Evolutionary conservation across 805 yeast species (phyloP), one percentile per base, ranked within the genome.

Genomic region (Sugiyamaella smithiae): DNA sequence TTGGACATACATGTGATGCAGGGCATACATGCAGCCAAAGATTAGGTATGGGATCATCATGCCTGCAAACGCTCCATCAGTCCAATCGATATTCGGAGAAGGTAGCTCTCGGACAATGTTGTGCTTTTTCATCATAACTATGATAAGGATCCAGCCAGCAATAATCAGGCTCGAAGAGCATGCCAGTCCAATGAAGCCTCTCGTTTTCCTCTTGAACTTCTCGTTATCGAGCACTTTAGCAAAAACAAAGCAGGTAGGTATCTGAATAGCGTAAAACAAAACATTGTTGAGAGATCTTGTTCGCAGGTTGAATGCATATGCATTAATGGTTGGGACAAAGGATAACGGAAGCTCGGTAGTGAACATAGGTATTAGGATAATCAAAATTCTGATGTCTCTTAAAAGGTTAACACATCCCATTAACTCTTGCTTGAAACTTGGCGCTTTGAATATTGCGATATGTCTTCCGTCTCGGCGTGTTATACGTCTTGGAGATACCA

Each of bases 261-360:
- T 78, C 65, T 80, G 84, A 46, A 76, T 65, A 44, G 74, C 62
- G 83, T 84, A 80, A 65, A 78, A 80, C 43, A 80, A 70, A 41
- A 79, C 67, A 14, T 80, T 76, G 67, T 80, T 80, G 58, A 80
- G 71, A 2, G 84, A 77, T 55, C 85, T 71, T n/a, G 85, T 77
- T 62, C 83, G 71, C 50, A 78, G 62, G 57, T 74, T 77, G 64
- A 80, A 80, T 5, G 20, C 28, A 32, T 43, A 43, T 5, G 46
- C 46, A 20, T 43, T 43, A 4, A 43, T 14, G 8, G 40, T 19
- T 2, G 40, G 23, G 8, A 32, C 31, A 32, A 43, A 24, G 4
- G 46, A 29, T 11, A 43, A 20, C 6, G 28, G 25, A 26, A 43
- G 17, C 40, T 43, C 46, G n/a, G 36, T 31, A 14, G 36, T 29